Evolutionary conservation across 148 eudicot species (phyloP).

Genomic region (Drosera capensis): DNA sequence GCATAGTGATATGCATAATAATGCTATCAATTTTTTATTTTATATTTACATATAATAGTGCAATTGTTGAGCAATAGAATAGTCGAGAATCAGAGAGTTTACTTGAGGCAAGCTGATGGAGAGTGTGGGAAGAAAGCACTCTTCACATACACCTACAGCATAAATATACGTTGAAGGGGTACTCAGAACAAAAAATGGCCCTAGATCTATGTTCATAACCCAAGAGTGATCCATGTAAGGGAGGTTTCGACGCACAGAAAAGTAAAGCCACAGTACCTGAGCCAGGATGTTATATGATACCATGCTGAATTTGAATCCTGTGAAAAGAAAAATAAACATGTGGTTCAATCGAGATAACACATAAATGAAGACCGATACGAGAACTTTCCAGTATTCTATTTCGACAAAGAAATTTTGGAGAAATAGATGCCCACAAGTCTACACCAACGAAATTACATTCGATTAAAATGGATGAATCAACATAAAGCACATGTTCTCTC

Average conservation of each 20-base stretch:
- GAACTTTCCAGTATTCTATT: no score
- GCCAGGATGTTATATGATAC: slow-evolving; percentile 90
- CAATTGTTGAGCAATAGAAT: slow-evolving; percentile 2
- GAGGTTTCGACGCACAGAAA: background rate
- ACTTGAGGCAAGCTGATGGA: slow-evolving; percentile 80
- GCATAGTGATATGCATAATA: no score
- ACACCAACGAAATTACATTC: no score
- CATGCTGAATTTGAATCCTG: slow-evolving; percentile 67
- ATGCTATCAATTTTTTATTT: background rate
- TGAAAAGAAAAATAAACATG: no score
- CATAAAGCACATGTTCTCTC: no score
- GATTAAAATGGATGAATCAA: no score
- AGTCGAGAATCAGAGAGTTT: slow-evolving; percentile 8
- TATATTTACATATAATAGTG: background rate
- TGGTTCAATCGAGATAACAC: no score
- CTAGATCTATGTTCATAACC: no score
- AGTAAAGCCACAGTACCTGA: slow-evolving; percentile 36
- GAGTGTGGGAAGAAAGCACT: slow-evolving; percentile 72
- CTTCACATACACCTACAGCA: slow-evolving; percentile 71
- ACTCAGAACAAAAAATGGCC: background rate
- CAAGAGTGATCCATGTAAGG: background rate
- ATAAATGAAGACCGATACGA: no score
- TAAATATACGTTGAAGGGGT: background rate
- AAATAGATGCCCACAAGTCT: no score
- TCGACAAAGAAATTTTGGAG: no score